These are phyloP conservation scores for Chrysoporthe cubensis DNA, from an alignment of 2,329 filamentous ascomycete species.

Conservation along the genomic window DNA sequence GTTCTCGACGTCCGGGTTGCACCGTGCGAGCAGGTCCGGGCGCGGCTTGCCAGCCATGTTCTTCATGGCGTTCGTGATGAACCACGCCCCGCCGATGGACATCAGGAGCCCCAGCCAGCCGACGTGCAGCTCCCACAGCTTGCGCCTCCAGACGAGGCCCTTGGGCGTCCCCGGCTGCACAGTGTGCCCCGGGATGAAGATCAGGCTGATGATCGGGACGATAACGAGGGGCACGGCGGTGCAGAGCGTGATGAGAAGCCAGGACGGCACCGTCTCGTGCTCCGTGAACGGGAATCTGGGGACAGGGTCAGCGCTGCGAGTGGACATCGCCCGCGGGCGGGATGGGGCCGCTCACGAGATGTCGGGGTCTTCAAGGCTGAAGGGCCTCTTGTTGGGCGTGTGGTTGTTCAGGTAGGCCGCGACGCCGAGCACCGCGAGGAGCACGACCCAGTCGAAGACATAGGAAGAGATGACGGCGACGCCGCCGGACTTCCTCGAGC, in stretches of 20 bases:
- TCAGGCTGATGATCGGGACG: slow-evolving; percentile 69
- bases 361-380: slow-evolving; percentile 72
- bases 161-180: slow-evolving; percentile 66
- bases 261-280: slow-evolving; percentile 72
- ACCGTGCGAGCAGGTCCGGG: slow-evolving; percentile 82
- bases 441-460: slow-evolving; percentile 73
- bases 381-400: slow-evolving; percentile 70
- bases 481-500: slow-evolving; percentile 34
- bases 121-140: slow-evolving; percentile 88
- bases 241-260: slow-evolving; percentile 66
- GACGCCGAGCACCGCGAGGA: slow-evolving; percentile 62
- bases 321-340: not conserved
- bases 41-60: slow-evolving; percentile 71
- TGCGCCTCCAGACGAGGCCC: slow-evolving; percentile 73
- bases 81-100: slow-evolving; percentile 71
- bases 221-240: slow-evolving; percentile 68
- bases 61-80: slow-evolving; percentile 87
- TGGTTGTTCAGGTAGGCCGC: slow-evolving; percentile 63
- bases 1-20: slow-evolving; percentile 72
- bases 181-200: slow-evolving; percentile 74
- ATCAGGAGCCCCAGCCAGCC: slow-evolving; percentile 83
- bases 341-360: slow-evolving; percentile 63
- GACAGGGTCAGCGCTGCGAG: not conserved
- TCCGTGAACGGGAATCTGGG: slow-evolving; percentile 70
- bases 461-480: slow-evolving; percentile 64